Percentiles rank a stretch among this genome's conserved stretches.
phyloP scores from a whole-genome alignment of 2,329 filamentous ascomycete genomes.

The Pseudocercospora pini-densiflorae region DNA sequence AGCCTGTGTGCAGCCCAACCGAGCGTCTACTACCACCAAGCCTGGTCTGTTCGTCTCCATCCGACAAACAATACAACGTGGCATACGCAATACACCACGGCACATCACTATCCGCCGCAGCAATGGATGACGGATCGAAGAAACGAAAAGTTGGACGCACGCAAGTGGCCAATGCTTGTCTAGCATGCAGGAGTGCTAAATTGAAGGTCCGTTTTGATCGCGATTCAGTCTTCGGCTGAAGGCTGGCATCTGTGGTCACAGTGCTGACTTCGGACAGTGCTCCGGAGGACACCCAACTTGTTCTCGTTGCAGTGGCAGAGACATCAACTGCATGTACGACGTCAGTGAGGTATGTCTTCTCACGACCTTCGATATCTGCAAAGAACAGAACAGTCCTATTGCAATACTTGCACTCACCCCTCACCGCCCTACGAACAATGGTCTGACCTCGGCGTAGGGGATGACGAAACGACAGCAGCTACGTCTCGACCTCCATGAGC shows the following conservation, averaged over 20 bases:
- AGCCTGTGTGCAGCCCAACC: no score
- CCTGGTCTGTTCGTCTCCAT: no score
- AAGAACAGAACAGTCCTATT: not conserved
- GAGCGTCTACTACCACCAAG: no score
- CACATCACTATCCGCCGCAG: not conserved
- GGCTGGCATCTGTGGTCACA: not conserved
- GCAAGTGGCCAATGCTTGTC: constrained; percentile 20
- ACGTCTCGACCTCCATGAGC: constrained; percentile 21
- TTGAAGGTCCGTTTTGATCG: constrained; percentile 12
- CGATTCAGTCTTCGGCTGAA: not conserved
- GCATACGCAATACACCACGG: not conserved
- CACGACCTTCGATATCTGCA: not conserved
- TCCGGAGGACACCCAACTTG: constrained; percentile 25
- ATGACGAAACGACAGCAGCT: constrained; percentile 29
- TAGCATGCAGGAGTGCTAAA: constrained; percentile 15
- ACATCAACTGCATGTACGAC: constrained; percentile 26
- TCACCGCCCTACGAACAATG: not conserved
- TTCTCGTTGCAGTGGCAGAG: constrained; percentile 11
- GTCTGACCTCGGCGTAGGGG: constrained; percentile 10
- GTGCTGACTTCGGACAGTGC: constrained; percentile 18
- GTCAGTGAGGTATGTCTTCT: constrained; percentile 17
- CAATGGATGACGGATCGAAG: not conserved
- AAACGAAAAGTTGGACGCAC: not conserved
- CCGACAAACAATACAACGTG: no score
- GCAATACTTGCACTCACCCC: not conserved